Base-by-base conservation (phyloP, 2,329 filamentous ascomycete genomes). In the Verruconis gallopava region DNA sequence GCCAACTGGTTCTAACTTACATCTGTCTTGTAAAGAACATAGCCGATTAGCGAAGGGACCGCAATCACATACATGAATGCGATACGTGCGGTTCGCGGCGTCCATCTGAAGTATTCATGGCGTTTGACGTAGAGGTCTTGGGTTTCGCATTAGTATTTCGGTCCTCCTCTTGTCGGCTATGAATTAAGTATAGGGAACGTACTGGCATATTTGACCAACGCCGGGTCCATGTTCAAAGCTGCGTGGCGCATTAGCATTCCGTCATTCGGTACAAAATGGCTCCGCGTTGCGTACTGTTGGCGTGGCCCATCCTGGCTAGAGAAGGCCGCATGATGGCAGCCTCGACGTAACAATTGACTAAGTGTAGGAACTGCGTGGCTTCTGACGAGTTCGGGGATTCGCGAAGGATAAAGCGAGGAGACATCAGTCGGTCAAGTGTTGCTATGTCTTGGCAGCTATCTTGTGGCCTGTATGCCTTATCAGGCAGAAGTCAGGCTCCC, bases 31-130 rank as follows among this genome's bases (percentile, higher is more conserved):
- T 83, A 93, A 45, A 77, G 85, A 44, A 84, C 56, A 56, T 79
- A 78, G 37, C 78, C 78, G 50, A 93, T 53, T 44, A 82, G 68
- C 32, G 66, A 62, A 5, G 91, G 91, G 34, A 95, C 73, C 42
- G 79, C 66, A 22, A 78, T 66, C 45, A 81, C 73, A 63, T 89
- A 95, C 49, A 80, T 69, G 58, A 95, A 76, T 3, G 80, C 79
- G 55, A 95, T 63, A 66, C 75, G 77, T 21, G 85, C 85, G 36
- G 85, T 93, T 55, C 82, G 73, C 40, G 77, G 74, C 25, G 82
- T 96, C 85, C 85, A 96, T 63, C 85, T 76, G 75, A 96, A 98
- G 75, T 85, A 94, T 67, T 85, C 85, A 75, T 88, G 81, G 51
- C 91, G 81, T 69, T 84, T 85, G 56, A 74, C 69, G 56, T 73